Evolutionary conservation across 257 asterid species (phyloP), one percentile per base, ranked within the genome.

Genomic region (Forsythia suspensa): DNA sequence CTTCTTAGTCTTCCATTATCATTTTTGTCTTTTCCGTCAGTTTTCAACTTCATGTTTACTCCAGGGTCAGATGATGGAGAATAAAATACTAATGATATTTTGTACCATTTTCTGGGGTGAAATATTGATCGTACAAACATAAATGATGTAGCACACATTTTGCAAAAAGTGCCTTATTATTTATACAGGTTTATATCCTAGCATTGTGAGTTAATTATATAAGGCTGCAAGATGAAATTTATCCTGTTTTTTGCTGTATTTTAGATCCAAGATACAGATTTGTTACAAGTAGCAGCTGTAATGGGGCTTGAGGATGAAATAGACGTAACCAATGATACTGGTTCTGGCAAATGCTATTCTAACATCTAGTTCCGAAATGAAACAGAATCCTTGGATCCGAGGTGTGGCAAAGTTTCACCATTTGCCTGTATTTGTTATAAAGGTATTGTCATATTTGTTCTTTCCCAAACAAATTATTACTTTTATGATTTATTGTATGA

Each of bases 341-440:
- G 90, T 74, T 80, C 80, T n/a, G 97, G 97, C 99, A 6, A 93
- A 95, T 87, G 97, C 91, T 46, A 90, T 95, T 87, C 85, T 95
- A 72, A 95, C 90, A 70, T 92, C 98, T 46, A 82, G 86, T 81
- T 71, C 84, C 75, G 97, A 95, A 91, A 84, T 95, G 87, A 92
- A 92, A 82, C 92, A 87, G 85, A 93, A 92, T 81, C 97, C 99
- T 72, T 93, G 98, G 98, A 92, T 95, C 75, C 96, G 94, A 18
- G 91, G 98, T 12, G 91, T 95, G 81, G 99, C 98, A 8, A 95
- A 95, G 82, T 95, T 87, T 80, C 96, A 93, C 79, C 91, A 89
- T 81, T 80, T 93, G 76, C 97, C 98, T 59, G 91, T 95, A 48
- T 95, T 88, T 82, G 98, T 92, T 16, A 87, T 95, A 77, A 95